Conservation (phyloP, 75 land plant species). For the Cunninghamia lanceolata region DNA sequence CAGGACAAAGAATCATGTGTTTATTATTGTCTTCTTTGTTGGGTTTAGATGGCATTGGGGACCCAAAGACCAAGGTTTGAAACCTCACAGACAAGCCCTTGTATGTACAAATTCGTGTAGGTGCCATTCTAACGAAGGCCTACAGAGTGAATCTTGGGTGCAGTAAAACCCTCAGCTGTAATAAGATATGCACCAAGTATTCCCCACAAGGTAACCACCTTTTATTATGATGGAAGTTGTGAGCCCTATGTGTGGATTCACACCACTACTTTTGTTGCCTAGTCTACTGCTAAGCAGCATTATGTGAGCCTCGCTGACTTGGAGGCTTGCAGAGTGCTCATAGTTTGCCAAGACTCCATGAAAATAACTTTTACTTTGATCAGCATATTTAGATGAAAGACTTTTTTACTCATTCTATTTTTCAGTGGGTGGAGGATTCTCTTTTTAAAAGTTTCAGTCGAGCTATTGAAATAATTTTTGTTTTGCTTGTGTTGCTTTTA, state of each 20-base stretch:
- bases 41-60: neutral
- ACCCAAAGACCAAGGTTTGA: constrained; percentile 26
- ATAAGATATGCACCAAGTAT: constrained; percentile 34
- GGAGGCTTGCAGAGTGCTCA: constrained; percentile 37
- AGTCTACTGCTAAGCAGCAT: constrained; percentile 39
- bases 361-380: constrained; percentile 26
- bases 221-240: constrained; percentile 38
- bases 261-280: constrained; percentile 5
- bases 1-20: neutral
- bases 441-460: no score
- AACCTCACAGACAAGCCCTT: constrained; percentile 35
- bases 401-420: neutral
- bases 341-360: constrained; percentile 23
- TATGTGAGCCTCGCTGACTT: constrained; percentile 42
- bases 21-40: neutral
- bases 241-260: constrained; percentile 50
- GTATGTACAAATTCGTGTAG: constrained; percentile 46
- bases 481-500: no score
- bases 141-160: constrained; percentile 23
- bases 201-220: constrained; percentile 10
- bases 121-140: constrained; percentile 37
- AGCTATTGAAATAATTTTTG: no score
- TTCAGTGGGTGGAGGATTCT: no score
- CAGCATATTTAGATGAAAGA: constrained; percentile 19
- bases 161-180: constrained; percentile 9